These are phyloP conservation scores for Plasmodium coatneyi DNA, from an alignment of 169 alveolate genomes.

Conservation along the genomic window DNA sequence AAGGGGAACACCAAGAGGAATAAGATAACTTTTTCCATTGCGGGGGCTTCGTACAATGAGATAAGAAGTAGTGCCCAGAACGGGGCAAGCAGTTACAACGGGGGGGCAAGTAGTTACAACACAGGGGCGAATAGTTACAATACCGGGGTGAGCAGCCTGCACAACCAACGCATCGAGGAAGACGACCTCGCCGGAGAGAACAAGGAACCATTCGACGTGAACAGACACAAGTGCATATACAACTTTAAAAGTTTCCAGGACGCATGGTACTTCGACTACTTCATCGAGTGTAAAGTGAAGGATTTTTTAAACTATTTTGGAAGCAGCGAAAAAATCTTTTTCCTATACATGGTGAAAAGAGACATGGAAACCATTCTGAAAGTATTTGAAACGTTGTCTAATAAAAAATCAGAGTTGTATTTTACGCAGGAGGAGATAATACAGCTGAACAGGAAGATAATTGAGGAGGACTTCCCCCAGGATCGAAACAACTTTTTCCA, in stretches of 20 bases:
- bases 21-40: slow-evolving; percentile 62
- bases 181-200: not conserved
- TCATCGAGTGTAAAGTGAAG: slow-evolving; percentile 33
- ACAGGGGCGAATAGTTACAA: not conserved
- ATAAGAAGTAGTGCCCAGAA: slow-evolving; percentile 26
- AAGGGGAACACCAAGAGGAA: slow-evolving; percentile 42
- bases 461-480: slow-evolving; percentile 23
- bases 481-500: slow-evolving; percentile 50
- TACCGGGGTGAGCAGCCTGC: not conserved
- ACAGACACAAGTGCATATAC: slow-evolving; percentile 50
- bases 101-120: not conserved
- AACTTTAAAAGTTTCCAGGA: slow-evolving; percentile 64
- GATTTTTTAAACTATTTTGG: slow-evolving; percentile 41
- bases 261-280: slow-evolving; percentile 73
- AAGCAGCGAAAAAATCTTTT: slow-evolving; percentile 2
- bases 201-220: slow-evolving; percentile 15
- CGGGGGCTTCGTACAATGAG: slow-evolving; percentile 63
- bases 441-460: slow-evolving; percentile 18
- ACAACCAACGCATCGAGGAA: not conserved
- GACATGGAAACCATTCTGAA: slow-evolving; percentile 43
- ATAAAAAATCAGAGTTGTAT: slow-evolving; percentile 13
- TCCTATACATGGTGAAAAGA: slow-evolving; percentile 20
- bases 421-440: slow-evolving; percentile 67
- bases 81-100: not conserved
- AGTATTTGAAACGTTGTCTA: slow-evolving; percentile 12